Evolutionary conservation across 805 yeast genomes (phyloP), one percentile per base, ranked within the genome.

Genomic region (Candida ascalaphidarum): DNA sequence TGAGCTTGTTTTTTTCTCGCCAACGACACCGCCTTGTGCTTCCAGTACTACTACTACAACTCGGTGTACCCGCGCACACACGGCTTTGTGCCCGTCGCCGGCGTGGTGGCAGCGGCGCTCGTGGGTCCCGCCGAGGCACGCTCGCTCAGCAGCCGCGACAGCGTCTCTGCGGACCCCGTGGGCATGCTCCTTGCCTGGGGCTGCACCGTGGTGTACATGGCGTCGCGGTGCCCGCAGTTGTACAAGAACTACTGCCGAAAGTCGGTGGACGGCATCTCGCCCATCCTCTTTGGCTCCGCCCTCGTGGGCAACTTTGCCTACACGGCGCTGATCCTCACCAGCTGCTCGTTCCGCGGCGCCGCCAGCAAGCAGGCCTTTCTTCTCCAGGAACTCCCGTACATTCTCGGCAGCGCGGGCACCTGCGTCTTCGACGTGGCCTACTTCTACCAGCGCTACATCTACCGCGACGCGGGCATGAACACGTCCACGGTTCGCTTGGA

Each of bases 381-480:
- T 16, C 39, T 58, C 38, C 76, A 73, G 26, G 95, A 86, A 43
- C 48, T 84, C 29, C 95, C 96, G 0, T 88, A 78, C 46, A 64
- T 89, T 18, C 44, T 85, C 15, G 96, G 96, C 1, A 77, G 92
- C 39, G 70, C 84, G 0, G 96, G 96, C 6, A 86, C 96, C 0
- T 68, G 86, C 12, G 39, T 75, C 3, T 85, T 88, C 51, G 96
- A 88, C 49, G 35, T 76, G 21, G 55, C 73, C 3, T 80, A 78
- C 46, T 77, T 80, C 43, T 77, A 75, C 46, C 92, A 81, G 45
- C 54, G 71, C 25, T 57, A 46, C 32, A 29, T 60, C 7, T 62
- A 61, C 36, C 32, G 37, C n/a, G 25, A 29, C 36, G 11, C 34
- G 7, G 46, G 49, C 5, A 34, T 34, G 22, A 39, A 43, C 17